Evolutionary conservation across 176 grass and related monocot genomes (phyloP), one percentile per base, ranked within the genome.

Genomic region (Carex myosuroides): DNA sequence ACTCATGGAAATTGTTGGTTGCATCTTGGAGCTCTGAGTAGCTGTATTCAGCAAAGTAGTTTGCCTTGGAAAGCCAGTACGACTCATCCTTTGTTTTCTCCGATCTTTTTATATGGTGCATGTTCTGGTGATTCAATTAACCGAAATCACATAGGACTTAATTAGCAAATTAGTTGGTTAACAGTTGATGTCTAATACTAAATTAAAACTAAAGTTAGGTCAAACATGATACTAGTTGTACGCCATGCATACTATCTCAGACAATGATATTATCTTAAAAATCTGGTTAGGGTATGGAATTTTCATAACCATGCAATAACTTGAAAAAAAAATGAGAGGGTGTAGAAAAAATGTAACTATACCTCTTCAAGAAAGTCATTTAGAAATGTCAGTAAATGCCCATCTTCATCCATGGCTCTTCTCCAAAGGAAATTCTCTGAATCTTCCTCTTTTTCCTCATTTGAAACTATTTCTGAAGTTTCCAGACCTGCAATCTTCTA

Each of bases 401-500:
- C 67, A 3, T 18, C 42, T 9, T 70, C 20, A 9, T 44, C 17
- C 67, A 70, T 70, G 37, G 67, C 16, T 18, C 30, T 42, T 20
- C 37, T 70, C 67, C 67, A 70, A 70, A n/a, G 37, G 17, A 42
- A 44, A 2, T 30, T 70, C 16, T 70, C 35, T 70, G 67, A n/a
- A 70, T 70, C 35, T 41, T 14, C 35, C 1, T 4, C 32, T 0
- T 41, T 42, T 42, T 70, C 10, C 7, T 8, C 66, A 70, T 18
- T 70, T 44, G 67, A 70, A 70, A 20, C 2, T 17, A 70, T 5
- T 11, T 70, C 16, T n/a, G 67, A 70, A n/a, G 17, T 20, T 70
- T 13, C 1, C 33, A 44, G 30, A 70, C 17, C 17, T 10, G 37
- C 44, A 20, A 87, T 64, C 94, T 96, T 12, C 87, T 85, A 37